Base-by-base conservation (phyloP, 306 rosid species). In the Abrus precatorius region DNA sequence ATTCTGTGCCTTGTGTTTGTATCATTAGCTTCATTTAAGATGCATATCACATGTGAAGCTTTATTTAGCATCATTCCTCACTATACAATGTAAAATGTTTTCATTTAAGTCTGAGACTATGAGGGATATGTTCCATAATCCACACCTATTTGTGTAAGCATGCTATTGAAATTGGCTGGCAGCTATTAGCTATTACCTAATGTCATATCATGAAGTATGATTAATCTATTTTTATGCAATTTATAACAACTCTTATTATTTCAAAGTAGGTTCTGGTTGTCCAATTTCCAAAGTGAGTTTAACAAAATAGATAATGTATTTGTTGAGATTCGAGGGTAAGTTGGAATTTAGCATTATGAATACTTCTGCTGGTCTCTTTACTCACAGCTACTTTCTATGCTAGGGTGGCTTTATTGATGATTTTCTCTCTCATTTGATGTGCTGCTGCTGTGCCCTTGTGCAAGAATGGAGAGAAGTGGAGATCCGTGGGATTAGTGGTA, bases 401-500 rank as follows among this genome's bases (percentile, higher is more conserved):
- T 85, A 93, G 98, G 99, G 99, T 36, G 98, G 98, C 61, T 90
- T 79, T 66, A 32, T 93, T 74, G 99, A 96, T 74, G 99, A 96
- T 81, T 96, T 96, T 82, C 98, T 92, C 67, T 93, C 99, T 7
- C 99, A 96, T 87, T 83, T 96, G 72, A 88, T 96, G 97, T 96
- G 99, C 68, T 96, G 97, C 93, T 96, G 97, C 82, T 93, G 99
- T 59, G 99, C 99, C 66, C 97, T 96, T 75, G 98, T 96, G 84
- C 99, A 96, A 96, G 99, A 96, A 87, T 96, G 94, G 97, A 91
- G 99, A 81, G 99, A 96, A 89, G 93, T 96, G 7, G 92, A 96
- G 89, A 89, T 96, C 72, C 97, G 98, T 5, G 98, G 97, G 63
- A 36, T 76, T 84, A 80, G 84, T 63, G 99, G 99, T 92, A 89